Conservation (phyloP, 345 rosid genomes). For the Pugionium cornutum region DNA sequence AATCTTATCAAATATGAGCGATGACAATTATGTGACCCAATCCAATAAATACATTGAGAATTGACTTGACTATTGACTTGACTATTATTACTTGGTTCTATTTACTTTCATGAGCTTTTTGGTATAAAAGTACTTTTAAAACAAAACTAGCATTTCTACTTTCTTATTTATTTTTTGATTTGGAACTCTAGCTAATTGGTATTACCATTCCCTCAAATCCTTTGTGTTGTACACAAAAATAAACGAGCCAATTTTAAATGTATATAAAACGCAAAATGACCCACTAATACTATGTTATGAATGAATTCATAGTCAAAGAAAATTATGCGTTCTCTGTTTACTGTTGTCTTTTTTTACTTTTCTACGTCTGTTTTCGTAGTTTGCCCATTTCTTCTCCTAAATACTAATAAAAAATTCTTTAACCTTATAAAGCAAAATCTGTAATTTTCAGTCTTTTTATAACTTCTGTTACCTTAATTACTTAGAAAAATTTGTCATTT, state of each 20-base stretch:
- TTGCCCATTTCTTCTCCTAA: neutral
- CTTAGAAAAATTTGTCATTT: constrained; percentile 14
- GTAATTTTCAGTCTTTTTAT: neutral
- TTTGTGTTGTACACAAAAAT: constrained; percentile 7
- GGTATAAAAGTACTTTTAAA: neutral
- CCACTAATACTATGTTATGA: neutral
- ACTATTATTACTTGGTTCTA: constrained; percentile 5
- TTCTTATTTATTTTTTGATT: neutral
- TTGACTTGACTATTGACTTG: constrained; percentile 24
- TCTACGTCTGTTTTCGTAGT: constrained; percentile 7
- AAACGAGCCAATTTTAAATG: neutral
- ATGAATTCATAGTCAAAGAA: neutral
- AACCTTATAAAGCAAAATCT: neutral
- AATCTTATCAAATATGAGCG: neutral
- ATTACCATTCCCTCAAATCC: neutral
- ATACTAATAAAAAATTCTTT: neutral
- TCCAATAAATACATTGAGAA: constrained; percentile 1
- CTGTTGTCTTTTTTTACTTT: constrained; percentile 19
- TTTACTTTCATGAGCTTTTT: neutral
- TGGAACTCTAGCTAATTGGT: neutral
- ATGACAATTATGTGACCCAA: neutral
- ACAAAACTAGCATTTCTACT: constrained; percentile 1
- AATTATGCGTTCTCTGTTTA: neutral
- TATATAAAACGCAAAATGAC: constrained; percentile 8
- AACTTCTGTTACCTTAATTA: constrained; percentile 3